Conservation (phyloP, 352 stramenopile genomes). For the Thalassiosira sp. region DNA sequence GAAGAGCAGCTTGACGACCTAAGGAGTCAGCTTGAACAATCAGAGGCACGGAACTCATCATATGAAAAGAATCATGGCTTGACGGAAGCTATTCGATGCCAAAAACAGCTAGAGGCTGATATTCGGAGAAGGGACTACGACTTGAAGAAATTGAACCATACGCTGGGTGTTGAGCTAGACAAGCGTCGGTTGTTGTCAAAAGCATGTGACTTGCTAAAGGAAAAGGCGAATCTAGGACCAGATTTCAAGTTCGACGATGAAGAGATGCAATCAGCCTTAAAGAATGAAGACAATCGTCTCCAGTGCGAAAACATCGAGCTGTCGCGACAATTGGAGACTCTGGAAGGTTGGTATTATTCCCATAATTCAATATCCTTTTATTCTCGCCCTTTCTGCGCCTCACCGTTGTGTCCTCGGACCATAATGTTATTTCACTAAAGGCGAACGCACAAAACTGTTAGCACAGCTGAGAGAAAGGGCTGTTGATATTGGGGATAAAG, state of each 20-base stretch:
- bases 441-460: constrained; percentile 62
- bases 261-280: constrained; percentile 61
- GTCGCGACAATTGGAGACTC: constrained; percentile 59
- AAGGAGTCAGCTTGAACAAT: constrained; percentile 54
- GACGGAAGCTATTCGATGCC: constrained; percentile 53
- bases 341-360: constrained; percentile 57
- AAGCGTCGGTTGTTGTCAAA: constrained; percentile 53
- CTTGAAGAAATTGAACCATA: constrained; percentile 58
- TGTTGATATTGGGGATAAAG: constrained; percentile 71
- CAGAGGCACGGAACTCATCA: constrained; percentile 62
- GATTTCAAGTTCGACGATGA: constrained; percentile 63
- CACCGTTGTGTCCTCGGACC: not conserved
- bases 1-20: constrained; percentile 59
- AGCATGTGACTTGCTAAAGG: constrained; percentile 63
- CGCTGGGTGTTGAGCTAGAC: constrained; percentile 56
- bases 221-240: constrained; percentile 55
- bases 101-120: constrained; percentile 76
- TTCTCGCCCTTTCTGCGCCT: not conserved
- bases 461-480: constrained; percentile 61
- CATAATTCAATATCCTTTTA: not conserved
- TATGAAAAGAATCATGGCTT: constrained; percentile 79
- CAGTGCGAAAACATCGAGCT: constrained; percentile 63
- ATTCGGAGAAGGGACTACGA: constrained; percentile 63
- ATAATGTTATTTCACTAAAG: constrained; percentile 21
- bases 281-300: constrained; percentile 48